Conservation (phyloP, 2,329 filamentous ascomycete genomes). For the Herpotrichia juniperi region DNA sequence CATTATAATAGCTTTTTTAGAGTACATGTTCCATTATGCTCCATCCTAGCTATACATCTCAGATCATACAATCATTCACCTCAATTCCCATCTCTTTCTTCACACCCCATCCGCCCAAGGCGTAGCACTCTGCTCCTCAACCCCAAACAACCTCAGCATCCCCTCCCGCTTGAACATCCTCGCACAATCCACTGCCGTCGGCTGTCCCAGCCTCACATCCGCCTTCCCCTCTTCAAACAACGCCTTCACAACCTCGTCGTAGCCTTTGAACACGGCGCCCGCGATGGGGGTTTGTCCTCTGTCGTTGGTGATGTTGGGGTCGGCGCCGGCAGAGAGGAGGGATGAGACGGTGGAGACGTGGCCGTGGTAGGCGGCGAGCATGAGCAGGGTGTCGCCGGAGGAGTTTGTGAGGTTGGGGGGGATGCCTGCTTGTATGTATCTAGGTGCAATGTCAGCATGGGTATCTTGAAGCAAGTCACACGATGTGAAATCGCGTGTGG, state of each 20-base stretch:
- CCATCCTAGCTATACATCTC: not conserved
- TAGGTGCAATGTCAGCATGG: too few relatives aligned
- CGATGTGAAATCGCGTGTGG: too few relatives aligned
- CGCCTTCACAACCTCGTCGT: constrained; percentile 66
- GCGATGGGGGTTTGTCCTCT: constrained; percentile 72
- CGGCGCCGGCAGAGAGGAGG: constrained; percentile 67
- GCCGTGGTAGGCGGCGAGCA: constrained; percentile 75
- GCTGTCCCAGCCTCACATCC: constrained; percentile 49
- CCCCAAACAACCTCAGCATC: constrained; percentile 36
- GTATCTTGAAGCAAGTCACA: too few relatives aligned
- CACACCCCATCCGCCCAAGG: not conserved
- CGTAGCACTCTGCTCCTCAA: constrained; percentile 20
- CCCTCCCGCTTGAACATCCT: constrained; percentile 53
- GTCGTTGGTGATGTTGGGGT: constrained; percentile 72
- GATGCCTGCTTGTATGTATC: constrained; percentile 64
- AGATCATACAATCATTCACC: not conserved
- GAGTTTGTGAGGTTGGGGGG: constrained; percentile 75
- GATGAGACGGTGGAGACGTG: constrained; percentile 66
- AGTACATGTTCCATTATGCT: too few relatives aligned
- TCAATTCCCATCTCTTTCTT: not conserved
- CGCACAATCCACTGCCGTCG: constrained; percentile 54
- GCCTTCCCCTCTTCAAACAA: constrained; percentile 50
- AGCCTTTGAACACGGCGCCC: constrained; percentile 75
- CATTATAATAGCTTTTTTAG: too few relatives aligned
- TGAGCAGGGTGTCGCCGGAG: constrained; percentile 75